Evolutionary conservation across 192 early-diverging fungal species (phyloP).

Genomic region (Thamnidium elegans): DNA sequence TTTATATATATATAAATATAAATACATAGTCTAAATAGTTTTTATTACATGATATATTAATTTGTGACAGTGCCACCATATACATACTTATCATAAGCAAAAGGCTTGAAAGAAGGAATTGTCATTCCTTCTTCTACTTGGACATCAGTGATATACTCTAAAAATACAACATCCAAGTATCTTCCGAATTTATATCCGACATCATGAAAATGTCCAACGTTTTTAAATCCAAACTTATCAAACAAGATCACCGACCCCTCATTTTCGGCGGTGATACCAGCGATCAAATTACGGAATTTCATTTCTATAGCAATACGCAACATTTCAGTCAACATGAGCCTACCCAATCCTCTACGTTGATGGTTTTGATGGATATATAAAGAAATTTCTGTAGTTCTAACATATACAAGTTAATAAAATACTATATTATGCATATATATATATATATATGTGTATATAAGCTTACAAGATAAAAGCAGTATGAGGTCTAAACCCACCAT

Average conservation of each 20-base stretch:
- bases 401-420: neutral
- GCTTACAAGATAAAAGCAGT: conserved; percentile 20
- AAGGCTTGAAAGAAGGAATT: conserved; percentile 18
- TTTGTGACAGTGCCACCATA: conserved; percentile 8
- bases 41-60: neutral
- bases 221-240: conserved; percentile 41
- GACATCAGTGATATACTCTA: conserved; percentile 10
- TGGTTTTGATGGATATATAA: conserved; percentile 48
- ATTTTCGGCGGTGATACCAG: conserved; percentile 49
- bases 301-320: conserved; percentile 38
- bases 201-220: conserved; percentile 47
- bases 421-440: neutral
- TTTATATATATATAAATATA: too few relatives aligned
- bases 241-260: conserved; percentile 36
- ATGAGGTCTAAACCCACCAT: conserved; percentile 23
- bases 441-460: neutral
- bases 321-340: conserved; percentile 36
- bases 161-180: conserved; percentile 49
- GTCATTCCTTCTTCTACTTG: neutral
- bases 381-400: conserved; percentile 52
- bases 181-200: conserved; percentile 57
- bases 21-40: too few relatives aligned
- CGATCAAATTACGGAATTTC: conserved; percentile 47
- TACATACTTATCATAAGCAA: conserved; percentile 24
- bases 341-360: conserved; percentile 44